These are phyloP conservation scores for Exophiala sp. DNA, from an alignment of 2,329 filamentous ascomycete genomes.

Conservation along the genomic window DNA sequence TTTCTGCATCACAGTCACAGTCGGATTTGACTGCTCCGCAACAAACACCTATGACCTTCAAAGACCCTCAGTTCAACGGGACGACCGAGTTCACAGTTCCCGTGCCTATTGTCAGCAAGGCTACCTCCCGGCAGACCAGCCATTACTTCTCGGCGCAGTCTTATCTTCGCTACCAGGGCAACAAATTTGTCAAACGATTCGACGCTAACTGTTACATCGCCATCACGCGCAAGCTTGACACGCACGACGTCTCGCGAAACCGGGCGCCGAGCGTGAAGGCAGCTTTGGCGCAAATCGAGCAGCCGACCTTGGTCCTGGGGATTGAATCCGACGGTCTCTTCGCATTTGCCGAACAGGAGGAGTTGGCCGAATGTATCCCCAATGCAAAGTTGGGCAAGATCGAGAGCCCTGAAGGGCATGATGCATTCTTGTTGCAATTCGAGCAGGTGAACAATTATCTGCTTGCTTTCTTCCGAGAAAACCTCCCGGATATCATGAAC, in stretches of 20 bases:
- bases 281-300: conserved; percentile 74
- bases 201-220: conserved; percentile 99
- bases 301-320: conserved; percentile 83
- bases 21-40: conserved; percentile 18
- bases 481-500: conserved; percentile 82
- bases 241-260: conserved; percentile 83
- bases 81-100: conserved; percentile 49
- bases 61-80: conserved; percentile 67
- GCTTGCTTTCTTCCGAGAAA: conserved; percentile 72
- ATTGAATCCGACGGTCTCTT: conserved; percentile 96
- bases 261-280: conserved; percentile 59
- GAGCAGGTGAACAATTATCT: conserved; percentile 92
- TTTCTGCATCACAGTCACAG: conserved; percentile 10
- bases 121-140: conserved; percentile 39
- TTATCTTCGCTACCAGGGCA: conserved; percentile 91
- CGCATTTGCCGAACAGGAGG: conserved; percentile 92
- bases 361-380: conserved; percentile 75
- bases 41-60: conserved; percentile 36
- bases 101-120: conserved; percentile 30
- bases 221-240: conserved; percentile 95
- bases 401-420: conserved; percentile 89
- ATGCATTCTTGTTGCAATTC: conserved; percentile 93
- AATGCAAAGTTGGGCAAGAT: conserved; percentile 76
- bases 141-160: conserved; percentile 99
- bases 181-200: conserved; percentile 94